Conservation (phyloP, 176 grass and related monocot species). For the Juncus inflexus region DNA sequence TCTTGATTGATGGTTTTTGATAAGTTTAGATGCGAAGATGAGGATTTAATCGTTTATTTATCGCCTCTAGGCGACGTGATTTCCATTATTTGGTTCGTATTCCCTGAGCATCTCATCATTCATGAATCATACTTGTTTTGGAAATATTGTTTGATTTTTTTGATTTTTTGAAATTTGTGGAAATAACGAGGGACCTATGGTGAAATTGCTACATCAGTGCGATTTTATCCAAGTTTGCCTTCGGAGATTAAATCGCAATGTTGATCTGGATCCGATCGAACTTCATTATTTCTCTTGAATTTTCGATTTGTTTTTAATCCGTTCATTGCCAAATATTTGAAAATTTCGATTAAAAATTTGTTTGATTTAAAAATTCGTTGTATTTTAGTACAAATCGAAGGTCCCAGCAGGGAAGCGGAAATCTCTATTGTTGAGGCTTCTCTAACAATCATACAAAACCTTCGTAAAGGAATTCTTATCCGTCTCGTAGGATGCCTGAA, state of each 20-base stretch:
- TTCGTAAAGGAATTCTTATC: conserved; percentile 13
- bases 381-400: conserved; percentile 6
- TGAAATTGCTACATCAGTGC: conserved; percentile 11
- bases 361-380: neutral
- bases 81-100: conserved; percentile 27
- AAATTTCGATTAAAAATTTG: neutral
- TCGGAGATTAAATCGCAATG: conserved; percentile 24
- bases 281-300: conserved; percentile 2
- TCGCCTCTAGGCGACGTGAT: conserved; percentile 15
- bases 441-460: conserved; percentile 22
- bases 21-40: conserved; percentile 22
- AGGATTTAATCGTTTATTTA: conserved; percentile 8
- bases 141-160: neutral
- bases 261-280: conserved; percentile 18
- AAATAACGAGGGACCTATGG: conserved; percentile 33
- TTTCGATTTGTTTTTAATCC: conserved; percentile 11
- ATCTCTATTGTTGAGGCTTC: conserved; percentile 34
- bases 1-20: conserved; percentile 2
- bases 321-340: conserved; percentile 13
- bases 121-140: neutral
- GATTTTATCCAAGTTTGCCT: conserved; percentile 35
- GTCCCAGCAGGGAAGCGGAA: conserved; percentile 25
- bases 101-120: conserved; percentile 29
- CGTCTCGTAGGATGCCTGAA: conserved; percentile 23
- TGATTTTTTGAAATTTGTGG: neutral